Base-by-base conservation (phyloP, 169 alveolate genomes). In the Miamiensis avidus region DNA sequence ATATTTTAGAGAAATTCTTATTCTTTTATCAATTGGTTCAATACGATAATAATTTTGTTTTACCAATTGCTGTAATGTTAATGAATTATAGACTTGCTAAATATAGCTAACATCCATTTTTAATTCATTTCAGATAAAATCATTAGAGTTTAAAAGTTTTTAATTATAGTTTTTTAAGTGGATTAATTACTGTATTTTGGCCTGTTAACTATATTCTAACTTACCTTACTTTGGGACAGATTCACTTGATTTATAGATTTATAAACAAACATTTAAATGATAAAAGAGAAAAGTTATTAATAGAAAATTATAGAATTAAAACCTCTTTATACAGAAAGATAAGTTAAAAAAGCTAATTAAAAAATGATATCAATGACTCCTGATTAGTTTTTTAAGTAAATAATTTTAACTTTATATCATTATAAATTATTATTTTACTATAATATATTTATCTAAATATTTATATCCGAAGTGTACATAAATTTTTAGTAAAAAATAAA, bases 21-120 rank as follows among this genome's bases (percentile, higher is more conserved):
- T 77, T 64, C 33, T 33, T 77, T 64, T n/a, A 77, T 26, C 28
- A 16, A 29, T 28, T 77, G 0, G 82, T 69, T 26, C 31, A 30
- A 6, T 77, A 77, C 64, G 82, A 77, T 33, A 64, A 64, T 32
- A 77, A 33, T 29, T 77, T 77, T 77, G 20, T 77, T 32, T 33
- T 77, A 29, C 82, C 82, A 26, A 77, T 77, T 20, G 28, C 33
- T 20, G 64, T 33, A 77, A 77, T 77, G 29, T 20, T 25, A 0
- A 6, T 33, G 33, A 77, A 77, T 31, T 77, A 77, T 34, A 32
- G 26, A 16, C 65, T 77, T 0, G 33, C 33, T n/a, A 77, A 77
- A 77, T 25, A 77, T 1, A 31, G 74, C 15, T 25, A 64, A n/a
- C 82, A 77, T 34, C 82, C 82, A 1, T 33, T 77, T 64, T 72